These are phyloP conservation scores for Mesembryanthemum crystallinum DNA, from an alignment of 148 eudicot genomes.

Conservation along the genomic window DNA sequence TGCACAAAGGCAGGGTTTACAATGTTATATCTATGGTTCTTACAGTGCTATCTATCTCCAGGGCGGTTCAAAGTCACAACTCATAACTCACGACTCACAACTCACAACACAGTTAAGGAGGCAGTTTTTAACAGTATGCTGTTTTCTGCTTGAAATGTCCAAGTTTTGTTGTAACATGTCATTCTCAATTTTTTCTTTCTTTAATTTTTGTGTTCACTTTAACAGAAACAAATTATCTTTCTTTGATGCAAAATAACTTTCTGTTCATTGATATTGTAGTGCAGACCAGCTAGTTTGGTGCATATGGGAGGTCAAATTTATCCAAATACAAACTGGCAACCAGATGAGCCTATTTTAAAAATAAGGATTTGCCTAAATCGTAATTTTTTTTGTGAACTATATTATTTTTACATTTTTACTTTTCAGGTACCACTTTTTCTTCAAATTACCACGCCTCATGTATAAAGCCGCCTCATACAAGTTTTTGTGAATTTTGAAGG, in stretches of 20 bases:
- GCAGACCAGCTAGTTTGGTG: not conserved
- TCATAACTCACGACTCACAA: not conserved
- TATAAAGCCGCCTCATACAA: too few species aligned
- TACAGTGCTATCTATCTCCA: not conserved
- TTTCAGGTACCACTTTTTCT: too few species aligned
- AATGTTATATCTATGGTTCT: not conserved
- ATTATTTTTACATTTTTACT: too few species aligned
- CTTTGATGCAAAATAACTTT: not conserved
- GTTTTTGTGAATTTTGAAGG: too few species aligned
- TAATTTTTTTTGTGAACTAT: too few species aligned
- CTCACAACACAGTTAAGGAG: not conserved
- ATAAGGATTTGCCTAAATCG: too few species aligned
- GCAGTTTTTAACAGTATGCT: not conserved
- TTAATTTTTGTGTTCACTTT: not conserved
- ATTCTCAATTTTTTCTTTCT: not conserved
- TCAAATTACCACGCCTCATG: too few species aligned
- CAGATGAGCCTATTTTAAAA: too few species aligned
- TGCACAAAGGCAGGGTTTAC: not conserved
- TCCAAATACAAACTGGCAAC: too few species aligned
- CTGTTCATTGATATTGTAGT: not conserved
- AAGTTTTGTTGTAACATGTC: slow-evolving; percentile 10
- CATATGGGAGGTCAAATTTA: too few species aligned
- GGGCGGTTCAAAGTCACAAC: not conserved
- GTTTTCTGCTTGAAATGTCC: not conserved
- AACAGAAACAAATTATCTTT: not conserved